phyloP scores from a whole-genome alignment of 1,284 basidiomycete genomes.

The Ustilago crameri region DNA sequence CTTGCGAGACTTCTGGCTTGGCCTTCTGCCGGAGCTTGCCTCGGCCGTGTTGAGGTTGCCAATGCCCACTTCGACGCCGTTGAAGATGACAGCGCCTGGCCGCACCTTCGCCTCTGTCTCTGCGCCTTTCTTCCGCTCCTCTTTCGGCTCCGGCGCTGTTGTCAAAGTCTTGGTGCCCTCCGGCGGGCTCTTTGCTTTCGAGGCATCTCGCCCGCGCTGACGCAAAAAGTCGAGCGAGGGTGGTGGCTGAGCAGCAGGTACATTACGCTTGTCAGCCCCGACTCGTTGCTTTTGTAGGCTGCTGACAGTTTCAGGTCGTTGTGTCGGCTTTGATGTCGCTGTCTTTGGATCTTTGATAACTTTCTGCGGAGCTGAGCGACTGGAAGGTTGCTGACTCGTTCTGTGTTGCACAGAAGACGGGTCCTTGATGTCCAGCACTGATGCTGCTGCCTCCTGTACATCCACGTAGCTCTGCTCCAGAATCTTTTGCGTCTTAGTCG shows the following conservation, averaged over 20 bases:
- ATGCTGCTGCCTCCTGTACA: constrained; percentile 49
- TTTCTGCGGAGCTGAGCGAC: not conserved
- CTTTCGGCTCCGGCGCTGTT: too few relatives aligned
- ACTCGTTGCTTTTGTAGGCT: constrained; percentile 20
- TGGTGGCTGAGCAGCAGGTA: constrained; percentile 12
- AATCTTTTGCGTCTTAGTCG: constrained; percentile 10
- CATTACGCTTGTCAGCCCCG: not conserved
- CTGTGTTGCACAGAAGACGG: constrained; percentile 7
- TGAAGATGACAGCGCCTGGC: constrained; percentile 48
- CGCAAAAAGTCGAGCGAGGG: constrained; percentile 45
- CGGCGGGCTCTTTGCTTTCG: constrained; percentile 7
- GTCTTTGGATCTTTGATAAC: not conserved
- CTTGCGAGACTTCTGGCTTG: constrained; percentile 18
- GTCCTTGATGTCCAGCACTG: constrained; percentile 44
- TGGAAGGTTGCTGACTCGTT: not conserved
- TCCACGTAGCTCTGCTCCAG: constrained; percentile 58
- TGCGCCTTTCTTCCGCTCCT: too few relatives aligned
- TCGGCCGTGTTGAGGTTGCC: constrained; percentile 15
- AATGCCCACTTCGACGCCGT: constrained; percentile 46
- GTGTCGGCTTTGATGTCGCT: not conserved
- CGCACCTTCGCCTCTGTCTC: constrained; percentile 18
- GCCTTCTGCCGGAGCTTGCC: constrained; percentile 1
- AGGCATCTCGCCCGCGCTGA: constrained; percentile 34
- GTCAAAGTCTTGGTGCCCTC: not conserved
- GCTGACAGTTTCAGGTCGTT: constrained; percentile 3